Conservation (phyloP, 768 basidiomycete species). For the Steccherinum ochraceum region DNA sequence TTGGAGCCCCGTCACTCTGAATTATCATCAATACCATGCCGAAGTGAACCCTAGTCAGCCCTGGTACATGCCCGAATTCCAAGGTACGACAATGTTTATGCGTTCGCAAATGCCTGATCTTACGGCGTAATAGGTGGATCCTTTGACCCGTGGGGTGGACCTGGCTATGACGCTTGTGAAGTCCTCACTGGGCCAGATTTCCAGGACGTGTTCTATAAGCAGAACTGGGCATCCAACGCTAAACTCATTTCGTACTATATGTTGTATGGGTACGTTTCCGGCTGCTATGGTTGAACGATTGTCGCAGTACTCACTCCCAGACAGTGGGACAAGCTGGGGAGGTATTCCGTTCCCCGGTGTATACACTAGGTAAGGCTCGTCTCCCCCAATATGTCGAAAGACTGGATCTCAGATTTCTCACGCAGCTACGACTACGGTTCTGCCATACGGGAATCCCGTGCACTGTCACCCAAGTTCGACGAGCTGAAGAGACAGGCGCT, state of each 20-base stretch:
- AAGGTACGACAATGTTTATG: too few species aligned
- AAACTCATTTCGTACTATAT: slow-evolving; percentile 84
- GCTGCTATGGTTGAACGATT: neutral
- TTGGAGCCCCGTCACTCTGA: slow-evolving; percentile 61
- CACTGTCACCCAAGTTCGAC: slow-evolving; percentile 59
- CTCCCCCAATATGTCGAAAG: neutral
- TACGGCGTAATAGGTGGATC: slow-evolving; percentile 44
- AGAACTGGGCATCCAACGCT: slow-evolving; percentile 76
- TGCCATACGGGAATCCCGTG: slow-evolving; percentile 62
- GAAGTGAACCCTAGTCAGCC: slow-evolving; percentile 44
- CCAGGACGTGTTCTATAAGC: slow-evolving; percentile 71
- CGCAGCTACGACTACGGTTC: slow-evolving; percentile 80
- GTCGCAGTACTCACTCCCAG: neutral
- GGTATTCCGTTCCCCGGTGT: slow-evolving; percentile 74
- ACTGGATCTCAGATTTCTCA: slow-evolving; percentile 7
- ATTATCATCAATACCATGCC: slow-evolving; percentile 61
- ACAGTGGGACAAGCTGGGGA: slow-evolving; percentile 82
- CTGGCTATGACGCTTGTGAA: slow-evolving; percentile 62
- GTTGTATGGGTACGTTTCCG: slow-evolving; percentile 56
- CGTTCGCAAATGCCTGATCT: neutral
- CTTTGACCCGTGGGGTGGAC: slow-evolving; percentile 80
- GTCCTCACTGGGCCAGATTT: slow-evolving; percentile 67
- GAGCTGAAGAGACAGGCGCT: slow-evolving; percentile 75
- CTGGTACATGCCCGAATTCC: slow-evolving; percentile 60
- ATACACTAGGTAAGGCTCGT: slow-evolving; percentile 35